Percentiles rank a stretch among this genome's conserved stretches.
phyloP scores from a whole-genome alignment of 2,329 filamentous ascomycete species.

The Hymenoscyphus albidus region DNA sequence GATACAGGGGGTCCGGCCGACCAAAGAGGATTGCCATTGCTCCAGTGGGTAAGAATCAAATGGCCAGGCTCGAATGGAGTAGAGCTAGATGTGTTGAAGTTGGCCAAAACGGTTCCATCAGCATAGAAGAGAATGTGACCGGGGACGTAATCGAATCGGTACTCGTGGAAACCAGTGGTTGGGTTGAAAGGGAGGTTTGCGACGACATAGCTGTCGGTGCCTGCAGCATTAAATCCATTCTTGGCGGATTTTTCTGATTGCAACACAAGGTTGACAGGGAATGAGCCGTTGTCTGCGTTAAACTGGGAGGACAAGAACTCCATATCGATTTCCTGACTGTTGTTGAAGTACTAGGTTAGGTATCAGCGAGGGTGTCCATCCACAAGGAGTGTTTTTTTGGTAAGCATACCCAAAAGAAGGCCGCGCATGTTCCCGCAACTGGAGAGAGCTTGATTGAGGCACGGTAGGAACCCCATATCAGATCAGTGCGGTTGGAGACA shows the following conservation, averaged over 20 bases:
- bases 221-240: constrained; percentile 58
- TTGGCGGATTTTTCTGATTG: constrained; percentile 59
- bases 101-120: constrained; percentile 54
- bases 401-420: constrained; percentile 69
- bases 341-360: constrained; percentile 62
- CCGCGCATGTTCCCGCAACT: constrained; percentile 57
- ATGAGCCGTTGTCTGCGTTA: constrained; percentile 45
- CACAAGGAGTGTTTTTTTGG: not conserved
- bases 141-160: constrained; percentile 71
- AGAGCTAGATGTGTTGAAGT: constrained; percentile 48
- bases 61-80: constrained; percentile 61
- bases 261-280: constrained; percentile 69
- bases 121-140: constrained; percentile 64
- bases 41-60: constrained; percentile 72
- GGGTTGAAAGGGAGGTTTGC: constrained; percentile 64
- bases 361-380: constrained; percentile 3
- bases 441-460: constrained; percentile 56
- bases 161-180: constrained; percentile 65
- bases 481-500: constrained; percentile 55
- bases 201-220: constrained; percentile 54
- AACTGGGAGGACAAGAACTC: constrained; percentile 71
- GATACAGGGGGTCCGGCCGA: constrained; percentile 62
- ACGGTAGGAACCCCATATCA: constrained; percentile 68
- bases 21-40: constrained; percentile 70
- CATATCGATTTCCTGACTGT: constrained; percentile 77